Conservation (phyloP, 768 basidiomycete genomes). For the Ramaria sp. region DNA sequence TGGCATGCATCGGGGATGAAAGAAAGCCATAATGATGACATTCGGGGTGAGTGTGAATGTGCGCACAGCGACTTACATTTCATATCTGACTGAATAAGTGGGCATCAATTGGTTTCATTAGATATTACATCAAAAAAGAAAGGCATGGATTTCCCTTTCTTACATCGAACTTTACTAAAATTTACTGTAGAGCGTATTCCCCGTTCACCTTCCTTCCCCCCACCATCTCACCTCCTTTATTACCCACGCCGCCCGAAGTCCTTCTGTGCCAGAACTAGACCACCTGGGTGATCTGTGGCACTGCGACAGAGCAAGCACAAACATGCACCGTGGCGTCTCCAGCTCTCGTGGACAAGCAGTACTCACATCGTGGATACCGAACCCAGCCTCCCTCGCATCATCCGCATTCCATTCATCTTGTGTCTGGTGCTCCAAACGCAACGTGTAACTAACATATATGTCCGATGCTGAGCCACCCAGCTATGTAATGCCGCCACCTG, state of each 20-base stretch:
- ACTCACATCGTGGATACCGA: background rate
- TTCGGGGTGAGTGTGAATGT: background rate
- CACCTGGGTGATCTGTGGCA: background rate
- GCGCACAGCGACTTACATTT: background rate
- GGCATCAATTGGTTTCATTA: slow-evolving; percentile 3
- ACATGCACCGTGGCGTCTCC: background rate
- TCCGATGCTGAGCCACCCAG: background rate
- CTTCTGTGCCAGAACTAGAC: background rate
- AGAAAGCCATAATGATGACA: background rate
- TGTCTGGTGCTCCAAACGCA: background rate
- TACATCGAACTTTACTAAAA: too few species aligned
- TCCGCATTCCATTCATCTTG: slow-evolving; percentile 4
- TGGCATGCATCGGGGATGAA: background rate
- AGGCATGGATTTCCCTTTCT: background rate
- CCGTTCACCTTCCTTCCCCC: slow-evolving; percentile 8
- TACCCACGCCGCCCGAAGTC: background rate
- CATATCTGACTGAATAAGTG: background rate
- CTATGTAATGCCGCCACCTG: background rate
- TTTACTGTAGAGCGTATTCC: background rate
- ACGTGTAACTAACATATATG: background rate
- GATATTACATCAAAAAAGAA: slow-evolving; percentile 5
- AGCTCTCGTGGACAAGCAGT: background rate
- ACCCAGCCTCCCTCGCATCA: background rate
- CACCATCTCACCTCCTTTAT: background rate
- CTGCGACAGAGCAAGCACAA: background rate